These are phyloP conservation scores for Alternaria viburni DNA, from an alignment of 2,329 filamentous ascomycete genomes.

Conservation along the genomic window DNA sequence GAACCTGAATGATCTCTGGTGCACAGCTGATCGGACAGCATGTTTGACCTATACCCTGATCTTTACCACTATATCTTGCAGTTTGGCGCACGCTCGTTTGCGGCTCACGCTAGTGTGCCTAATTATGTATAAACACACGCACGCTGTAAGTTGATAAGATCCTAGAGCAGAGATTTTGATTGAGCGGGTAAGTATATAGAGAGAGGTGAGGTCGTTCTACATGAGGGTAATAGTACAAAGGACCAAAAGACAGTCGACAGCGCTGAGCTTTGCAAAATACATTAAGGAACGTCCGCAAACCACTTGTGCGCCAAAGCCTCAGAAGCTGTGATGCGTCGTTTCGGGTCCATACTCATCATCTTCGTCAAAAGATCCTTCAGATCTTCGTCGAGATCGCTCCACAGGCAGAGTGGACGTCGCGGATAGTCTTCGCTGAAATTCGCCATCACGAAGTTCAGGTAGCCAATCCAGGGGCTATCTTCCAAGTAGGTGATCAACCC, in stretches of 20 bases:
- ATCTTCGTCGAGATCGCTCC: background rate
- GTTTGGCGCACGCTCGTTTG: conserved; percentile 5
- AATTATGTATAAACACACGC: conserved; percentile 9
- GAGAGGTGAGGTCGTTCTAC: background rate
- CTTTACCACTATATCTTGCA: conserved; percentile 3
- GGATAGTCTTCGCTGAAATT: background rate
- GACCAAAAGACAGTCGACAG: background rate
- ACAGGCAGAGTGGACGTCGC: background rate
- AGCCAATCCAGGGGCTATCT: background rate
- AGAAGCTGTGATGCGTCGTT: background rate
- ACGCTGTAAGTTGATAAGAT: background rate
- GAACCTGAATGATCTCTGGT: background rate
- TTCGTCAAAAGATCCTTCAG: background rate
- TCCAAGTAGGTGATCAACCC: background rate
- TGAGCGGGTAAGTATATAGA: background rate
- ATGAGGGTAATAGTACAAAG: background rate
- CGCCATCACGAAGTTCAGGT: background rate
- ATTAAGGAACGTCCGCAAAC: background rate
- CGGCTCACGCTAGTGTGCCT: conserved; percentile 1
- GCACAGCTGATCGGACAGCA: background rate
- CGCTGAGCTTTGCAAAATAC: background rate
- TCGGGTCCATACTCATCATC: background rate
- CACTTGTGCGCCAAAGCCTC: background rate
- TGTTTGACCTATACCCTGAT: background rate
- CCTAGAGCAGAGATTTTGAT: background rate